Percentiles rank a stretch among this genome's conserved stretches.
Conservation (phyloP, 371 early-diverging fungal species). For the Apophysomyces variabilis region DNA sequence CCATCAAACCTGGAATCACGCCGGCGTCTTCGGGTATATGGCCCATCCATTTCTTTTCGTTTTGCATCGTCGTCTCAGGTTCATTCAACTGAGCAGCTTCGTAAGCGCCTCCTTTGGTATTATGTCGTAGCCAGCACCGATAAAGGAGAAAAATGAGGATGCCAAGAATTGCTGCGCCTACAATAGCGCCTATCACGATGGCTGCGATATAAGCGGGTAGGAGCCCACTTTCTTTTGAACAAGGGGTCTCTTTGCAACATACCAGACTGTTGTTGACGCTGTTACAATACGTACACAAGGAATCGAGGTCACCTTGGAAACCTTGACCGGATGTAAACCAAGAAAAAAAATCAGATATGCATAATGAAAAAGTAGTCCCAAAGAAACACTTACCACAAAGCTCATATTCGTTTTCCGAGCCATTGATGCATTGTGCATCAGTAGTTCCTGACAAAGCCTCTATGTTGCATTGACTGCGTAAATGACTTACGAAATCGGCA, state of each 20-base stretch:
- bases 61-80: neutral
- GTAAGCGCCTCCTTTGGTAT: neutral
- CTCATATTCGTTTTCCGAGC: neutral
- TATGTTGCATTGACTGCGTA: constrained; percentile 27
- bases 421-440: neutral
- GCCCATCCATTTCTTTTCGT: neutral
- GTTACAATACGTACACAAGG: constrained; percentile 33
- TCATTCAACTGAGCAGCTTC: neutral
- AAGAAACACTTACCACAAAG: constrained; percentile 6
- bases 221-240: neutral
- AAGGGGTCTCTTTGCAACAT: neutral
- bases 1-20: constrained; percentile 1
- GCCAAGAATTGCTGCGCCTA: constrained; percentile 1
- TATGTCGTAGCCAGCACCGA: neutral
- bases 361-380: neutral
- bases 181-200: neutral
- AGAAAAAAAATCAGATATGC: no score
- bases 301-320: constrained; percentile 22
- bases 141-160: neutral
- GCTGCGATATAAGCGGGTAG: neutral
- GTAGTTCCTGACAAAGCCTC: constrained; percentile 25
- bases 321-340: constrained; percentile 12
- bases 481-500: constrained; percentile 14
- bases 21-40: constrained; percentile 11
- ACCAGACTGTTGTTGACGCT: neutral